phyloP scores from a whole-genome alignment of 164 flowering plant species.

The Aristolochia californica region DNA sequence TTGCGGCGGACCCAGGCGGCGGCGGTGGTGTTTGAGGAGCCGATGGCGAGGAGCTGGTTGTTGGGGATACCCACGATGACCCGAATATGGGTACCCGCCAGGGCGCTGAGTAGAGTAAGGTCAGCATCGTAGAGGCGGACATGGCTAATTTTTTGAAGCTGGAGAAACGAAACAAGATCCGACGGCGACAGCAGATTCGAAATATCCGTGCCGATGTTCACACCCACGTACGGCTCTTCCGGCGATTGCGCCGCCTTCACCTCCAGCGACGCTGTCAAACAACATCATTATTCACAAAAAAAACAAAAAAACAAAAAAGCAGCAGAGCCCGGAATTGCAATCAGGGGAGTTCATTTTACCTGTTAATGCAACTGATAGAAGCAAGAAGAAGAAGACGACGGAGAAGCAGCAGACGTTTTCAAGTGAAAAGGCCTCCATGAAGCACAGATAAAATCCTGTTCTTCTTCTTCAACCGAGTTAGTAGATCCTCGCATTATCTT shows the following conservation, averaged over 20 bases:
- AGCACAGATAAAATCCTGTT: no score
- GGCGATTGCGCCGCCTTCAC: constrained; percentile 3
- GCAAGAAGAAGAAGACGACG: no score
- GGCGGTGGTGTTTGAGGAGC: constrained; percentile 80
- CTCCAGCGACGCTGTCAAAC: neutral
- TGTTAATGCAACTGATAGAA: no score
- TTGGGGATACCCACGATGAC: constrained; percentile 84
- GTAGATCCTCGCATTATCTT: no score
- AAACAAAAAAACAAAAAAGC: no score
- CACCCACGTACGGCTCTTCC: constrained; percentile 62
- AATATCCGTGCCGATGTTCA: constrained; percentile 77
- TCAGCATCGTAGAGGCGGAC: constrained; percentile 77
- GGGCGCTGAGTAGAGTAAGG: constrained; percentile 51
- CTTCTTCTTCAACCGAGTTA: no score
- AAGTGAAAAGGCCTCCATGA: no score
- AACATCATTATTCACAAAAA: no score
- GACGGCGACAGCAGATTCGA: constrained; percentile 48
- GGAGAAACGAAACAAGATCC: constrained; percentile 57
- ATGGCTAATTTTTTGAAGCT: constrained; percentile 61
- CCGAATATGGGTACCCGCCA: constrained; percentile 62
- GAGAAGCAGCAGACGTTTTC: no score
- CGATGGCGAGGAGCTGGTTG: constrained; percentile 79
- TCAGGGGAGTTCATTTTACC: no score
- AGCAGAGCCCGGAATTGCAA: no score
- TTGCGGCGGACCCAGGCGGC: constrained; percentile 73